phyloP scores from a whole-genome alignment of 1,284 basidiomycete species.

The Ceratobasidium sp. region DNA sequence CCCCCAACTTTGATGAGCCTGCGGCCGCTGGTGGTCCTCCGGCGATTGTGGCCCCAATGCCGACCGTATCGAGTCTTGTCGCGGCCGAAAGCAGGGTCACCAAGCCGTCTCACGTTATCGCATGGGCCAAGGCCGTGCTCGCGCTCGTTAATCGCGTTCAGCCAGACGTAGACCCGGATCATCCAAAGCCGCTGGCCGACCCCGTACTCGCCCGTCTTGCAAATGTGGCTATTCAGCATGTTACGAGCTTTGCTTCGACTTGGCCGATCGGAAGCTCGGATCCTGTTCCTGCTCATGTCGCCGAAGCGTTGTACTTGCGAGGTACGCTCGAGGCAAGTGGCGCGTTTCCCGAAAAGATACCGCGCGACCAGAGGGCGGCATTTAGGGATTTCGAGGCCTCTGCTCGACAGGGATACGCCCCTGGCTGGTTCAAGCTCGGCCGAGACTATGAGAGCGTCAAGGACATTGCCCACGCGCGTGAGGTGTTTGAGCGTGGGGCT shows the following conservation, averaged over 20 bases:
- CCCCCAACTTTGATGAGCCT: constrained; percentile 29
- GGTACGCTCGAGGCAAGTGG: constrained; percentile 77
- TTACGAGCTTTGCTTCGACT: constrained; percentile 61
- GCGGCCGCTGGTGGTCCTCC: constrained; percentile 7
- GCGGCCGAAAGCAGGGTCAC: constrained; percentile 59
- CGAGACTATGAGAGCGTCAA: constrained; percentile 90
- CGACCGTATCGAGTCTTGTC: constrained; percentile 62
- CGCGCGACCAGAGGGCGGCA: constrained; percentile 76
- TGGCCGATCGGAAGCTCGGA: constrained; percentile 44
- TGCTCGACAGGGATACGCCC: constrained; percentile 72
- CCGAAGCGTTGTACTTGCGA: constrained; percentile 78
- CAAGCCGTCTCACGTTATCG: constrained; percentile 66
- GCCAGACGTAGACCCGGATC: constrained; percentile 49
- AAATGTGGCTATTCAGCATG: constrained; percentile 68
- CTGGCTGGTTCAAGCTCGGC: constrained; percentile 89
- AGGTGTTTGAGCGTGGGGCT: constrained; percentile 84
- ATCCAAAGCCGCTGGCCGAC: constrained; percentile 67
- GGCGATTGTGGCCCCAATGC: constrained; percentile 54
- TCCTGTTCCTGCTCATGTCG: constrained; percentile 58
- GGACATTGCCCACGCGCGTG: constrained; percentile 71
- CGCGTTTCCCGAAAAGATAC: constrained; percentile 54
- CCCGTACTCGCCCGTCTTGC: constrained; percentile 63
- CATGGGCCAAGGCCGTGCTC: constrained; percentile 82
- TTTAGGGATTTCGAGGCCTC: constrained; percentile 89
- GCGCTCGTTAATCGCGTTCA: constrained; percentile 74